Evolutionary conservation across 164 flowering plant species (phyloP), one percentile per base, ranked within the genome.

Genomic region (Paratinospora sagittata): DNA sequence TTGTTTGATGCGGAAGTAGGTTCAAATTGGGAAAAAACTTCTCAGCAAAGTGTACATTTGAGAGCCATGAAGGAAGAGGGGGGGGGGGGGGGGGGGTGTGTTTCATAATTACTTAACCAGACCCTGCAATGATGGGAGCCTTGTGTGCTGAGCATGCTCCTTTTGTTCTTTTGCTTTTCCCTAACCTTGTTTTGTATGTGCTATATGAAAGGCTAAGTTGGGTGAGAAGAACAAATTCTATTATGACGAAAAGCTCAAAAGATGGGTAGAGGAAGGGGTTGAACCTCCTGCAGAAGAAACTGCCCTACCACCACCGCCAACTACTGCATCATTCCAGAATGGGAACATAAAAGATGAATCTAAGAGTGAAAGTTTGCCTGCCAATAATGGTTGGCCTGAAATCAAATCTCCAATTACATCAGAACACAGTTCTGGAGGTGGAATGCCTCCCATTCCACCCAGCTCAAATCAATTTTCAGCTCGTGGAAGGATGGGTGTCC

Each of bases 221-320:
- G 99, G 99, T 60, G 98, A 91, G 17, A 71, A 47, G 70, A 96
- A 92, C 68, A 91, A 89, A 69, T 96, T 96, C 67, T 96, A 96
- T 73, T 96, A 91, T 78, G 96, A 93, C 76, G 98, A 91, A 49
- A 96, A 96, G 70, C 97, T 88, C 24, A 93, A 90, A 85, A 81
- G 92, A 86, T 96, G 99, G 99, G 93, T 96, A 14, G 99, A 96
- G 82, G 93, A 88, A 81, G 99, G 99, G 55, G 85, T 81, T 70
- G 97, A 84, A 68, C 86, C 85, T 67, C 93, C 92, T n/a, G 88
- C 93, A 68, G 93, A 87, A 78, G 97, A 88, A 81, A 76, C 89
- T 39, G 89, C 90, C 43, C 79, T 84, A 68, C 85, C 96, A 49
- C 98, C 99, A 6, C 99, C 99, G 67, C 99, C 99, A 41, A 82